Base-by-base conservation (phyloP, 371 early-diverging fungal genomes). In the Dichotomocladium elegans region DNA sequence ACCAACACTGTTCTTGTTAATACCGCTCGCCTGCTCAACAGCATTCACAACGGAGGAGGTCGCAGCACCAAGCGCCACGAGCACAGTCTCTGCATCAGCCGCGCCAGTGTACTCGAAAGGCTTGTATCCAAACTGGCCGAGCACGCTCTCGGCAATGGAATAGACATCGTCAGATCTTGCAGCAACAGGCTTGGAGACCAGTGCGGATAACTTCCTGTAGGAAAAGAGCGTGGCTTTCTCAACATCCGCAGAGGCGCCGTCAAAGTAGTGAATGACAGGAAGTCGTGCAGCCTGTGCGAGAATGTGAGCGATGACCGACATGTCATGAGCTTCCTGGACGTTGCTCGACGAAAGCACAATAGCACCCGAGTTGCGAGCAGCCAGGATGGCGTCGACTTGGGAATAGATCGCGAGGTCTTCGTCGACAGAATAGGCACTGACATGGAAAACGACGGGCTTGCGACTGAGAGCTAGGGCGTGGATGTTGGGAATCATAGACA, bases 21-120 rank as follows among this genome's bases (percentile, higher is more conserved):
- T n/a, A 51, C 42, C 57, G 24, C 43, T 26, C 12, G 66, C 46
- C n/a, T 72, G 53, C 27, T 58, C 46, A 29, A 82, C 77, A 11
- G 86, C 79, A 35, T 63, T 53, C 27, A 75, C 58, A 37, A 75
- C 66, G 14, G 74, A 47, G 17, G 58, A 30, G 21, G 66, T 53
- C 25, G 77, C 74, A 17, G 87, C 76, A 33, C 86, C 88, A 49
- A 92, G 62, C 11, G 89, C 68, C 3, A 93, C 86, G 55, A 93
- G 74, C 14, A 93, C 86, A 9, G 83, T 80, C 57, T 88, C 84
- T 8, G 95, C 87, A 58, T 80, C 64, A 5, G 57, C 41, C 45
- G 79, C 73, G 46, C 94, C 94, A 58, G 73, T 54, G 73, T 92
- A 94, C 67, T 91, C 92, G 63, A 94, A 87, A 21, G 82, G 72